These are phyloP conservation scores for Calocybe indica DNA, from an alignment of 768 basidiomycete genomes.

Conservation along the genomic window DNA sequence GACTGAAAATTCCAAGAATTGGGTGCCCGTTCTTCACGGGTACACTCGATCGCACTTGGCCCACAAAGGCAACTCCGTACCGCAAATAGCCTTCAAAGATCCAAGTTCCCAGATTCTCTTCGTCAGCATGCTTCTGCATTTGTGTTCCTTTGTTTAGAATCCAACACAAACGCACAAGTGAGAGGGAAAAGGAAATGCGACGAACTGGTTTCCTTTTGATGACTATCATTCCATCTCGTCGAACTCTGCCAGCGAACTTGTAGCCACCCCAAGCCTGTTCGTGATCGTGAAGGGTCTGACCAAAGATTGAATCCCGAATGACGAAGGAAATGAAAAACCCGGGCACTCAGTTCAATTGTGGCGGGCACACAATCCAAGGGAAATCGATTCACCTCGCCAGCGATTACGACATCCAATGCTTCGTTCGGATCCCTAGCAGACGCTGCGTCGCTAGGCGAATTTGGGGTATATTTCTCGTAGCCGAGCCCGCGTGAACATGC, in stretches of 20 bases:
- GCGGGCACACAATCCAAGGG: no score
- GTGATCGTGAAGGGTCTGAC: slow-evolving; percentile 46
- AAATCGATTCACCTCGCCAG: slow-evolving; percentile 31
- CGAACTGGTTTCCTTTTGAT: slow-evolving; percentile 57
- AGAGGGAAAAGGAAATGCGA: background rate
- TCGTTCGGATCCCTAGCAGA: slow-evolving; percentile 9
- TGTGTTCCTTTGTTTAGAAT: background rate
- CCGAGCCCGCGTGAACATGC: slow-evolving; percentile 13
- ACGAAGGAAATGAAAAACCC: background rate
- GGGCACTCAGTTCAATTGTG: slow-evolving; percentile 5
- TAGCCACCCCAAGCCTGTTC: slow-evolving; percentile 66
- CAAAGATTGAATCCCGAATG: slow-evolving; percentile 1
- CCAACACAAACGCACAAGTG: slow-evolving; percentile 2
- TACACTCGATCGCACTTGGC: slow-evolving; percentile 42
- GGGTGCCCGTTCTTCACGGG: slow-evolving; percentile 21
- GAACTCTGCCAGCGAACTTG: slow-evolving; percentile 51
- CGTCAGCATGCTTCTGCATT: slow-evolving; percentile 33
- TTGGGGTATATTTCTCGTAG: slow-evolving; percentile 17
- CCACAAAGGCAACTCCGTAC: slow-evolving; percentile 44
- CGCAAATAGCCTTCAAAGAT: slow-evolving; percentile 52
- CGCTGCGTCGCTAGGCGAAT: background rate
- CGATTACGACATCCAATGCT: slow-evolving; percentile 25
- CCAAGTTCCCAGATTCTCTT: slow-evolving; percentile 42
- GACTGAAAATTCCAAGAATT: slow-evolving; percentile 52
- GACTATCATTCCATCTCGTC: slow-evolving; percentile 52